Evolutionary conservation across 73 alveolate species (phyloP), one percentile per base, ranked within the genome.

Genomic region (Paramecium sexaurelia): DNA sequence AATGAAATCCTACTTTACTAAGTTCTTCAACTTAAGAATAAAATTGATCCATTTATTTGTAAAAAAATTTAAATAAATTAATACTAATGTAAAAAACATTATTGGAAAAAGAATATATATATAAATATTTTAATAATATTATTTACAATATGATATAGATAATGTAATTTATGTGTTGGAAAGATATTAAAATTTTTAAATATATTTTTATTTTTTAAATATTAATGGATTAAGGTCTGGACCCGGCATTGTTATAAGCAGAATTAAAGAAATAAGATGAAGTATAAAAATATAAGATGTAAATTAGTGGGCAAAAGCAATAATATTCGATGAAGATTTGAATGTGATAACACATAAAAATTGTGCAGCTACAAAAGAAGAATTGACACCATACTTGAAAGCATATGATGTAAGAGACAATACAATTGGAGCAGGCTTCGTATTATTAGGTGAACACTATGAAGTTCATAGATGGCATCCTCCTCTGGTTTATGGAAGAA

Each of bases 391-490:
- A 35, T 92, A 87, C 41, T 51, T 92, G 26, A 83, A 71, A 36
- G 95, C 94, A 1, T 73, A 33, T 8, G 93, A 92, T 67, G 75
- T 83, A 17, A 87, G 95, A 86, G 95, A 92, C 43, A 55, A 57
- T 17, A 92, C 95, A 17, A 86, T 92, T 36, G 95, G 95, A 2
- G 94, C 91, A 26, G 95, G 95, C 24, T 92, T 92, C 24, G 51
- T 43, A 24, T 66, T 92, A 51, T 40, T 66, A 29, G 92, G 92
- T 51, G 96, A 95, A 57, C 99, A 97, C 73, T 97, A 96, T 91
- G 99, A 97, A 84, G 99, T 97, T n/a, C 99, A 97, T 83, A 95
- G 99, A 93, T 97, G 94, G 97, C 99, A 97, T 87, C 99, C 99
- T 29, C 99, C 99, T 19, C 98, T 97, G 41, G 85, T 97, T 45